Evolutionary conservation across 2,329 filamentous ascomycete genomes (phyloP).

Genomic region (Septoria petroselini): DNA sequence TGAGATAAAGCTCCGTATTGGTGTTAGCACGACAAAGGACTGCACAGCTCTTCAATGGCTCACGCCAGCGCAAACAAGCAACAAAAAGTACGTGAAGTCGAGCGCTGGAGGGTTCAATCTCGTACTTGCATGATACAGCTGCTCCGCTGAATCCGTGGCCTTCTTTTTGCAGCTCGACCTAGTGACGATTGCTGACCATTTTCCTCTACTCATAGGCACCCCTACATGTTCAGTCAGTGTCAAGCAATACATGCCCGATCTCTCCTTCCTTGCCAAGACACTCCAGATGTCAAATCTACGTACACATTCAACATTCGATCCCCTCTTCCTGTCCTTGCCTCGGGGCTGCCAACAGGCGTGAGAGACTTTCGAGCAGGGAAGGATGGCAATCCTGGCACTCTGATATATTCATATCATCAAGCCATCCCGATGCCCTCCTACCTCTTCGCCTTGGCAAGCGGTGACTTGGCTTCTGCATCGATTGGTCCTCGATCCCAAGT

Average conservation of each 20-base stretch:
- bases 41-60: slow-evolving; percentile 96
- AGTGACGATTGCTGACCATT: too few species aligned
- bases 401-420: slow-evolving; percentile 82
- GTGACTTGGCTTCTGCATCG: slow-evolving; percentile 79
- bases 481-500: slow-evolving; percentile 84
- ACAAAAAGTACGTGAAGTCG: slow-evolving; percentile 73
- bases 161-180: too few species aligned
- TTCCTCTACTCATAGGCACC: too few species aligned
- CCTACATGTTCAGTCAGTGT: slow-evolving; percentile 98
- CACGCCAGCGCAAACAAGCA: slow-evolving; percentile 86
- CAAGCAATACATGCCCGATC: slow-evolving; percentile 94
- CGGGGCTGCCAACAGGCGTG: slow-evolving; percentile 64
- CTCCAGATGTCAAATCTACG: slow-evolving; percentile 94
- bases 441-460: slow-evolving; percentile 82
- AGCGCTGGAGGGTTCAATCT: too few species aligned
- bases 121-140: too few species aligned
- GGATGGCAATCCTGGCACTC: slow-evolving; percentile 53
- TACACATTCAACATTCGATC: slow-evolving; percentile 86
- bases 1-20: slow-evolving; percentile 31
- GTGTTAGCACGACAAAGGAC: slow-evolving; percentile 73
- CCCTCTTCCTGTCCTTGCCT: slow-evolving; percentile 84
- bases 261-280: slow-evolving; percentile 95
- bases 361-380: slow-evolving; percentile 52
- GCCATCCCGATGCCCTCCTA: slow-evolving; percentile 91
- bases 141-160: too few species aligned